These are phyloP conservation scores for Cyclotella choctawhatcheeana DNA, from an alignment of 108 stramenopile genomes.

Conservation along the genomic window DNA sequence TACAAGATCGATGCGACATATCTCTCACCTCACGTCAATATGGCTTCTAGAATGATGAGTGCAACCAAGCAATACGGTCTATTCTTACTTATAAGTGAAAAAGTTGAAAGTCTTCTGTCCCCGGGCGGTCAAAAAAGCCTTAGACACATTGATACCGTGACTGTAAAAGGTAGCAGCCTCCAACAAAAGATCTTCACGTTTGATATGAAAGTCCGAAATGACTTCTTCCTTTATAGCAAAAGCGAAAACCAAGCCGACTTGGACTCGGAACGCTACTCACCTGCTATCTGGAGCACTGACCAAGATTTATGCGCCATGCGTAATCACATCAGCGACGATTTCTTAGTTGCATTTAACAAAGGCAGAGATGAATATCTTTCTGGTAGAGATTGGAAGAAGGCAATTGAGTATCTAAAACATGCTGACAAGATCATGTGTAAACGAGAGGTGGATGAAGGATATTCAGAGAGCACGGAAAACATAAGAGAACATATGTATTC, in stretches of 20 bases:
- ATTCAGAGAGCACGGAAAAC: conserved; percentile 14
- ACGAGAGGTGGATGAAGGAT: conserved; percentile 69
- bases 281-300: conserved; percentile 79
- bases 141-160: conserved; percentile 91
- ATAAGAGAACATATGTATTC: conserved; percentile 16
- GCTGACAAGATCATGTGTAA: conserved; percentile 84
- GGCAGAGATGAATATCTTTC: conserved; percentile 75
- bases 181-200: conserved; percentile 89
- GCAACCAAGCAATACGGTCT: conserved; percentile 92
- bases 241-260: conserved; percentile 69
- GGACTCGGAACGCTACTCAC: conserved; percentile 75
- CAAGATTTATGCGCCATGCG: conserved; percentile 84
- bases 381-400: conserved; percentile 73
- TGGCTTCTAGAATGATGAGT: conserved; percentile 94
- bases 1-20: conserved; percentile 98
- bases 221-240: conserved; percentile 81
- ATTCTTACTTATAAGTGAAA: conserved; percentile 69
- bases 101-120: conserved; percentile 84
- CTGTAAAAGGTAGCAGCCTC: conserved; percentile 91
- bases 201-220: conserved; percentile 78
- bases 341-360: conserved; percentile 63
- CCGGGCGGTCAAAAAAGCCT: conserved; percentile 62
- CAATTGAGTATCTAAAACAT: conserved; percentile 57
- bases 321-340: conserved; percentile 79
- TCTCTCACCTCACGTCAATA: conserved; percentile 95